Evolutionary conservation across 371 early-diverging fungal species (phyloP).

Genomic region (Coemansia linderi): DNA sequence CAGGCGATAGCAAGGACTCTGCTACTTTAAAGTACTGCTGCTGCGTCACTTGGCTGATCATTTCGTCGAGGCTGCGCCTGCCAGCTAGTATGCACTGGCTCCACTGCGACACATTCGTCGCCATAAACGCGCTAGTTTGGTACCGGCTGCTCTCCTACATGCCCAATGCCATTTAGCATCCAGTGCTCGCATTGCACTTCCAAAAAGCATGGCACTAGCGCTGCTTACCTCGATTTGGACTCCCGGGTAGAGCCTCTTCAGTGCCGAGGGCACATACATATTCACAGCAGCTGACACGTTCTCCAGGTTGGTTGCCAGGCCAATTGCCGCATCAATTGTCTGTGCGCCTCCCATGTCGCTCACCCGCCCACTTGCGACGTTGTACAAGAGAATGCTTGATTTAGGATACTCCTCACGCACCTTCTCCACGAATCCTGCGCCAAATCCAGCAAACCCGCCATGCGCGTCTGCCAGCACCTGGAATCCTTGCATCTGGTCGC

Average conservation of each 20-base stretch:
- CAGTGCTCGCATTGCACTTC: not conserved
- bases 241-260: conserved; percentile 1
- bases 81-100: conserved; percentile 27
- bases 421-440: conserved; percentile 63
- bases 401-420: conserved; percentile 81
- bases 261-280: conserved; percentile 25
- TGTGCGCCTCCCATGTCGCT: conserved; percentile 7
- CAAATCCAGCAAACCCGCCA: conserved; percentile 80
- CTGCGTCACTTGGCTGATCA: conserved; percentile 37
- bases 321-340: conserved; percentile 25
- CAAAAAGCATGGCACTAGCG: not conserved
- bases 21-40: conserved; percentile 30
- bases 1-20: conserved; percentile 37
- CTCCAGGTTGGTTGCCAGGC: conserved; percentile 25
- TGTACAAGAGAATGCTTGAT: conserved; percentile 68
- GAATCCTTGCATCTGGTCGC: conserved; percentile 84
- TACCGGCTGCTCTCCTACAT: conserved; percentile 15
- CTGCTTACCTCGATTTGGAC: conserved; percentile 16
- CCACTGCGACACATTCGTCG: conserved; percentile 37
- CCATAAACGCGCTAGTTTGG: conserved; percentile 25
- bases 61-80: conserved; percentile 21
- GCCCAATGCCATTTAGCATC: not conserved
- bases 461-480: conserved; percentile 72
- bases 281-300: conserved; percentile 37
- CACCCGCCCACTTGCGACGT: conserved; percentile 45